phyloP scores from a whole-genome alignment of 257 asterid genomes.

The Euphrasia confusa region DNA sequence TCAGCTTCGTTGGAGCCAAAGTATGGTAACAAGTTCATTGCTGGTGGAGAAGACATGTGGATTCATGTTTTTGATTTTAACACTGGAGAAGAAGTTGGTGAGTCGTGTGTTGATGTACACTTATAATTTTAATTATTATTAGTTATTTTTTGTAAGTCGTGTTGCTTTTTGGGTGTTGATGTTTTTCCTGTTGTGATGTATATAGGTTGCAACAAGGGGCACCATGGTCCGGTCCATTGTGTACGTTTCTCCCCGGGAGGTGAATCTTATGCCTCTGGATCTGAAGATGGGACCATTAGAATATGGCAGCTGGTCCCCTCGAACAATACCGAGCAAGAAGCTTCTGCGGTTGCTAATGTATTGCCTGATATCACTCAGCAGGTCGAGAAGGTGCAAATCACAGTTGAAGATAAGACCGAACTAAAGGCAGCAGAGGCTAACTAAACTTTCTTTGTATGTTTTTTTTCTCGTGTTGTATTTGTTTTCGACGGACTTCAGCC shows the following conservation, averaged over 20 bases:
- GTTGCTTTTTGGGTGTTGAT: not conserved
- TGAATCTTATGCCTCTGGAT: conserved; percentile 89
- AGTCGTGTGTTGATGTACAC: conserved; percentile 12
- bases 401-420: conserved; percentile 27
- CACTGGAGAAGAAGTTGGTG: conserved; percentile 83
- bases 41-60: conserved; percentile 99
- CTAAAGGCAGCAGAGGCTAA: conserved; percentile 30
- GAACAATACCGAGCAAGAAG: conserved; percentile 40
- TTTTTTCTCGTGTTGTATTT: conserved; percentile 21
- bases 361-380: conserved; percentile 39
- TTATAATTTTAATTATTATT: not conserved
- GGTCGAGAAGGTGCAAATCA: conserved; percentile 47
- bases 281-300: conserved; percentile 94
- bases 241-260: conserved; percentile 95
- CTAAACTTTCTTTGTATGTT: conserved; percentile 15
- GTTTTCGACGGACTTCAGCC: conserved; percentile 6
- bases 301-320: conserved; percentile 82
- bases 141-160: not conserved
- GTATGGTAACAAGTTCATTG: conserved; percentile 78
- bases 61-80: conserved; percentile 80
- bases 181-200: not conserved
- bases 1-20: conserved; percentile 94
- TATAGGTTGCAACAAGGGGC: conserved; percentile 96
- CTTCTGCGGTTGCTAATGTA: conserved; percentile 32
- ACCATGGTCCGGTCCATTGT: conserved; percentile 97